These are phyloP conservation scores for Pichia deserticola DNA, from an alignment of 805 yeast species.

Conservation along the genomic window DNA sequence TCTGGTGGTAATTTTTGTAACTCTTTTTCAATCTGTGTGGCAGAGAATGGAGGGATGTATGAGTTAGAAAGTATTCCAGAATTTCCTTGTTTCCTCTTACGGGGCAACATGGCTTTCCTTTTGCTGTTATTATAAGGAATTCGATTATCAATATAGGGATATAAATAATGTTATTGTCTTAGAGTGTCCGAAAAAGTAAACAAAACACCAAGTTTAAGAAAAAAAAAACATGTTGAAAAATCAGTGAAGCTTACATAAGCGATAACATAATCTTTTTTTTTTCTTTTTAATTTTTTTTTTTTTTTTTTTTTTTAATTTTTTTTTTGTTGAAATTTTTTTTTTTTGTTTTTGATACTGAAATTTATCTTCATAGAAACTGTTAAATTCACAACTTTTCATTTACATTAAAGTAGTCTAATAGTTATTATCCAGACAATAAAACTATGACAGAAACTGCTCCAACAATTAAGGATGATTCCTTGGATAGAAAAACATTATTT, in stretches of 20 bases:
- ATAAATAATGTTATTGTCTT: neutral
- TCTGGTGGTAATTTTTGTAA: constrained; percentile 21
- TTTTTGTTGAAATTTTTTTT: neutral
- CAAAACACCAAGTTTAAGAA: neutral
- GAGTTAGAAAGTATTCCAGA: constrained; percentile 28
- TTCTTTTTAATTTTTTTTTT: neutral
- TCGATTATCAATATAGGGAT: no score
- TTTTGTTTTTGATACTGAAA: neutral
- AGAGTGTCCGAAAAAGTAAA: neutral
- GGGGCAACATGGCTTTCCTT: neutral
- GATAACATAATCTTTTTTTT: neutral
- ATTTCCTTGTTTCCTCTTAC: constrained; percentile 3
- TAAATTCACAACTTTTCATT: no score
- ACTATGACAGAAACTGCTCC: no score
- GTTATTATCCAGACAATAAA: no score
- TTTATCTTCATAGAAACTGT: neutral
- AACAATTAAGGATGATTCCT: constrained; percentile 20
- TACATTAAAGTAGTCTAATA: neutral
- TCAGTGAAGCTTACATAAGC: neutral
- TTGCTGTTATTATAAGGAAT: no score
- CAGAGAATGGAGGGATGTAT: constrained; percentile 25
- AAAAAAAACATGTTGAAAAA: neutral
- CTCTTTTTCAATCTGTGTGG: constrained; percentile 19
- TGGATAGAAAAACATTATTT: constrained; percentile 64
- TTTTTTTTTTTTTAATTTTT: neutral